Conservation (phyloP, 2,329 filamentous ascomycete genomes). For the Cyphellophora europaea region DNA sequence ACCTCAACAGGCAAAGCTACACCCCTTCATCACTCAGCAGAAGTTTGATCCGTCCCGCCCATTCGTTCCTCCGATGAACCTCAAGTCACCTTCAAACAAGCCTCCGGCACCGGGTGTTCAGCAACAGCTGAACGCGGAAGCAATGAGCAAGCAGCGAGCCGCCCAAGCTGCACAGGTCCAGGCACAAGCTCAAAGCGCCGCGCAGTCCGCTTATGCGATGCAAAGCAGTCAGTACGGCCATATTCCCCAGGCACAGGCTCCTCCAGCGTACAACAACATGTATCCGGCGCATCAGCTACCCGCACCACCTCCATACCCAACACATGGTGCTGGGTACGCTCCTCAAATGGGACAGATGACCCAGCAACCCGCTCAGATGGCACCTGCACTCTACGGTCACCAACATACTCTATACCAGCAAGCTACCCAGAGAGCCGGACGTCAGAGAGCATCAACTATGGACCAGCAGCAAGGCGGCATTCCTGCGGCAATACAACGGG, state of each 20-base stretch:
- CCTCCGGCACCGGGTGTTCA: slow-evolving; percentile 89
- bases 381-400: slow-evolving; percentile 55
- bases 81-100: slow-evolving; percentile 79
- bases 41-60: slow-evolving; percentile 74
- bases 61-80: slow-evolving; percentile 93
- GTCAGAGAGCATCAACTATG: slow-evolving; percentile 91
- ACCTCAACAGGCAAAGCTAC: slow-evolving; percentile 90
- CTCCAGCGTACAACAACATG: slow-evolving; percentile 71
- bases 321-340: slow-evolving; percentile 61
- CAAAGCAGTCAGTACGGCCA: slow-evolving; percentile 45
- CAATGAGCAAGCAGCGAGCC: slow-evolving; percentile 83
- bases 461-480: slow-evolving; percentile 91
- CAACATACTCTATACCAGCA: slow-evolving; percentile 68
- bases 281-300: slow-evolving; percentile 60
- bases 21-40: slow-evolving; percentile 97
- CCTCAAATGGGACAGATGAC: slow-evolving; percentile 61
- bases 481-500: slow-evolving; percentile 82
- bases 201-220: slow-evolving; percentile 61
- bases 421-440: slow-evolving; percentile 64
- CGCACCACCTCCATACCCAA: slow-evolving; percentile 69
- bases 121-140: slow-evolving; percentile 91
- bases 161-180: slow-evolving; percentile 40
- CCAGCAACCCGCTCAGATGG: slow-evolving; percentile 57
- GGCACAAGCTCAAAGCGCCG: slow-evolving; percentile 36
- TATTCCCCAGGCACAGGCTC: slow-evolving; percentile 37